Base-by-base conservation (phyloP, 2,329 filamentous ascomycete species). In the Graphilbum sp. region DNA sequence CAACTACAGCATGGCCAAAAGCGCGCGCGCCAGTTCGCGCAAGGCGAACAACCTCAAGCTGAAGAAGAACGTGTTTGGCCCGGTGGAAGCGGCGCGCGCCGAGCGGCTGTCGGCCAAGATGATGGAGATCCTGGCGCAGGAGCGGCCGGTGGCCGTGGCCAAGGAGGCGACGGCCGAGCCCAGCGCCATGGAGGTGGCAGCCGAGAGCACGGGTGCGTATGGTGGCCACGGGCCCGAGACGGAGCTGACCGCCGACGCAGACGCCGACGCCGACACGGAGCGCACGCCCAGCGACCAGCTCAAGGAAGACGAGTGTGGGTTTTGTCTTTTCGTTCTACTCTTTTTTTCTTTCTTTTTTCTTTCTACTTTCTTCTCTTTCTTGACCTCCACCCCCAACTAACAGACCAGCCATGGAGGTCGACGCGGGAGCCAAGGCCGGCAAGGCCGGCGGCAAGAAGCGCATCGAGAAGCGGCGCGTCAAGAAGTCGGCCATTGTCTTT, bases 1-100 rank as follows among this genome's bases (percentile, higher is more conserved):
- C n/a, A n/a, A n/a, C n/a, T n/a, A n/a, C 34, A n/a, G 25, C 16
- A 96, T 95, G 88, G 88, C 87, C 19, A 95, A 93, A 58, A 81
- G 83, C 54, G 66, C 81, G 43, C 72, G 88, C 56, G 73, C 87
- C 47, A 92, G 79, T 55, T 66, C 72, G 47, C 75, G 68, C 51
- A 95, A 95, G 65, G 68, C 69, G 52, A 95, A 95, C 65, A 85
- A 86, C 62, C 69, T 72, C 49, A 78, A 73, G 50, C 69, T 94
- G 46, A 87, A 87, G 58, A 66, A 72, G 47, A 75, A 74, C 46
- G 79, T 95, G 47, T 95, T 93, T 59, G 83, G 79, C 2, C 88
- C 88, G 15, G 75, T 77, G 39, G 84, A 88, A 56, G 64, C 69
- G 50, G 86, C 81, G 34, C 74, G 88, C 49, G 79, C 77, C 38